A percentile compares a stretch with the other conserved stretches of the same genome.
Conservation (phyloP, 2,329 filamentous ascomycete genomes). For the Scedosporium boydii region DNA sequence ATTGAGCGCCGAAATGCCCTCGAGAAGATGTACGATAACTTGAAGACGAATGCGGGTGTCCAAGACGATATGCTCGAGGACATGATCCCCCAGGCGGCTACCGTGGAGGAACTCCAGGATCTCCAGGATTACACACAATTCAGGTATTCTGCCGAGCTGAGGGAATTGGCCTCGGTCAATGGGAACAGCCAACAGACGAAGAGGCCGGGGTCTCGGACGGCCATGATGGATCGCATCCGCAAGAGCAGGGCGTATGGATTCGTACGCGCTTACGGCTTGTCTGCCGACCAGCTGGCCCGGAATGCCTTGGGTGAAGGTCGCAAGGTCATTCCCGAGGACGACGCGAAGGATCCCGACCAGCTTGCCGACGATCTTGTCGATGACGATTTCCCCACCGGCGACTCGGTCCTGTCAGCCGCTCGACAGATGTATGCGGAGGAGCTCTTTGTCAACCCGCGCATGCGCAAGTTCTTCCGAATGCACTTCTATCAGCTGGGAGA, state of each 20-base stretch:
- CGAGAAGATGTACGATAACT: slow-evolving; percentile 65
- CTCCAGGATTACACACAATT: slow-evolving; percentile 96
- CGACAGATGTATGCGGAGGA: slow-evolving; percentile 89
- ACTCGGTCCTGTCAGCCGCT: slow-evolving; percentile 67
- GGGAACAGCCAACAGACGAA: slow-evolving; percentile 55
- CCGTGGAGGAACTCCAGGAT: slow-evolving; percentile 93
- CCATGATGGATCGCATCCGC: slow-evolving; percentile 75
- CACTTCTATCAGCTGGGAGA: slow-evolving; percentile 76
- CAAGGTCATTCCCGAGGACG: slow-evolving; percentile 78
- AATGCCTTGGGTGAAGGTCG: slow-evolving; percentile 73
- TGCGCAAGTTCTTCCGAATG: slow-evolving; percentile 78
- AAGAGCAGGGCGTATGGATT: slow-evolving; percentile 71
- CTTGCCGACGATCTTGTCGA: slow-evolving; percentile 72
- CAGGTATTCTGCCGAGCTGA: slow-evolving; percentile 75
- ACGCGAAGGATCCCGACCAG: slow-evolving; percentile 69
- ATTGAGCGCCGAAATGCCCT: slow-evolving; percentile 86
- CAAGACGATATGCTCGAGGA: slow-evolving; percentile 70
- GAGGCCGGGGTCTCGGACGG: slow-evolving; percentile 73
- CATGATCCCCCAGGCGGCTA: slow-evolving; percentile 68
- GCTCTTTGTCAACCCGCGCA: slow-evolving; percentile 74
- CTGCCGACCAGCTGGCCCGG: slow-evolving; percentile 77
- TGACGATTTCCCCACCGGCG: slow-evolving; percentile 64
- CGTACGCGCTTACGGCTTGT: slow-evolving; percentile 83
- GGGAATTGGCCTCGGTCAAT: slow-evolving; percentile 61
- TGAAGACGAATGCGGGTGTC: slow-evolving; percentile 52